Base-by-base conservation (phyloP, 2,329 filamentous ascomycete genomes). In the Colletotrichum sp. region DNA sequence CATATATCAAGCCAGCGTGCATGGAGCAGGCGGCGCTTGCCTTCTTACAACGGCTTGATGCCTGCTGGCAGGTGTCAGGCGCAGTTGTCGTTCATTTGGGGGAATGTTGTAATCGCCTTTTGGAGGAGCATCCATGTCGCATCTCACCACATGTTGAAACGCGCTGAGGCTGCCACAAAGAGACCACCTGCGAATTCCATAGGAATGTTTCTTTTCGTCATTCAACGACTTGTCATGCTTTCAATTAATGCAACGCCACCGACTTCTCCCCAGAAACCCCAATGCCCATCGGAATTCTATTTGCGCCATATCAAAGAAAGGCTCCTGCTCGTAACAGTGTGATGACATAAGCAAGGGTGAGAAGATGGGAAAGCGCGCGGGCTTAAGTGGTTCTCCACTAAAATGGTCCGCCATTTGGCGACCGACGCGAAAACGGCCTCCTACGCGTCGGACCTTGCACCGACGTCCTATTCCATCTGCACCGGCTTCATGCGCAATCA, bases 361-460 rank as follows among this genome's bases (percentile, higher is more conserved):
- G 59, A 69, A 68, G 69, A 64, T 75, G 43, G 43, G 43, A 48
- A 73, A 64, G 34, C 36, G 26, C n/a, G 24, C 6, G 26, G 32
- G 16, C 26, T 68, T 36, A 75, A 76, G 74, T 74, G 74, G 13
- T 65, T 65, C 70, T 4, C 70, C 70, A 76, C 65, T 69, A 72
- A 67, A 73, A 10, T 36, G 32, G n/a, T 34, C 18, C 43, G 66
- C 71, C 30, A 30, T 52, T 34, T 65, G 65, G 55, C 52, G 43
- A 66, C 43, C 43, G 64, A 75, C 74, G 74, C 74, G 74, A 73
- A 67, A 73, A 72, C 36, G 48, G 59, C 32, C 55, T 72, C 55
- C 34, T 30, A 74, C 74, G 74, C 74, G 74, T 76, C 64, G 43
- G 74, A 64, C 48, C 36, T 36, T 48, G n/a, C 43, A 48, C 43